Evolutionary conservation across 2,329 filamentous ascomycete genomes (phyloP), one percentile per base, ranked within the genome.

Genomic region (Alternaria tenuissima): DNA sequence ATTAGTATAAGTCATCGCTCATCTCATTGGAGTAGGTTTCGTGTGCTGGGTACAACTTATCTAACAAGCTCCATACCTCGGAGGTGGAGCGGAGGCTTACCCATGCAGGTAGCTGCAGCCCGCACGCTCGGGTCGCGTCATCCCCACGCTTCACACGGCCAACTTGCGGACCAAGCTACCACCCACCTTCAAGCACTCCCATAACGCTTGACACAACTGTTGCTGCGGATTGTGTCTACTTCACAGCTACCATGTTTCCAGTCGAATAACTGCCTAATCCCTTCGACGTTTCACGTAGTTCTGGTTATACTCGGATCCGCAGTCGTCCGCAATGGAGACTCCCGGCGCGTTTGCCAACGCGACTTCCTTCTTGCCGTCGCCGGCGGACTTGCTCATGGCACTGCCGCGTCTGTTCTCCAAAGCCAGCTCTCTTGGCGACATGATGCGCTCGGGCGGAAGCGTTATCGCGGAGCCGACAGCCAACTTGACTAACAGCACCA

Each of bases 321-420:
- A 44, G 24, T 51, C 54, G 44, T 54, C 41, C 47, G 38, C 66
- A 46, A 76, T 76, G 74, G 69, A 71, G 32, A 53, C 62, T 42
- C 39, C 67, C 30, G 59, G 69, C 52, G 66, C 71, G 52, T 62
- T 71, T 58, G 55, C 67, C 47, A 80, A 80, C 64, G 68, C 68
- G 61, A 78, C 67, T 47, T 74, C 74, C n/a, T 77, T 74, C 34
- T 64, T 80, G 30, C 89, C 90, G 2, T 88, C 88, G 11, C 79
- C 91, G 18, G 88, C 87, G 75, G 89, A 92, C 70, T 80, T 94
- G 48, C 84, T 92, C 64, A 83, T 87, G 77, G 89, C 87, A 18
- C 86, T 91, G 4, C 91, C 91, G 51, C 85, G 91, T 59, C 88
- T 93, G 73, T 84, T 91, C 32, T 88, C 86, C 77, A 89, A 87